Percentiles rank a stretch among this genome's conserved stretches.
Evolutionary conservation across 2,329 filamentous ascomycete genomes (phyloP).

Genomic region (Cercospora brassicicola): DNA sequence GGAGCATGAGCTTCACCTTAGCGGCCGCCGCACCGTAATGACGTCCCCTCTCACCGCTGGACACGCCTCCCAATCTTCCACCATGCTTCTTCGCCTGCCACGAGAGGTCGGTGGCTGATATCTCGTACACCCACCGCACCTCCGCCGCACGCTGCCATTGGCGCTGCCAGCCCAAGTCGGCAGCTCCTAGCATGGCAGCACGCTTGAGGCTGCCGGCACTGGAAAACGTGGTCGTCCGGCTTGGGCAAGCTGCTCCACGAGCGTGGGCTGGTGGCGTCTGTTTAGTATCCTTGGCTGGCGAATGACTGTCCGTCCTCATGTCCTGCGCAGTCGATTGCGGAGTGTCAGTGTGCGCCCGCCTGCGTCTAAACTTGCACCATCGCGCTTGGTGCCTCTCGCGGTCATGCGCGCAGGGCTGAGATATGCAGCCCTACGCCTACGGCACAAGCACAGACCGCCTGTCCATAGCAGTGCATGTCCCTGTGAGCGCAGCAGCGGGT

Average conservation of each 20-base stretch:
- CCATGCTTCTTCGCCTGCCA: neutral
- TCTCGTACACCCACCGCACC: neutral
- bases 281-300: conserved; percentile 6
- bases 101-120: neutral
- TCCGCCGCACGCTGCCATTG: neutral
- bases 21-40: neutral
- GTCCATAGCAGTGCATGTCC: conserved; percentile 11
- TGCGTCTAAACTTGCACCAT: conserved; percentile 3
- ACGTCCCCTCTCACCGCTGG: conserved; percentile 7
- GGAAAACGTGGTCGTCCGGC: conserved; percentile 5
- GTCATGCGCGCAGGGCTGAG: conserved; percentile 1
- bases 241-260: neutral
- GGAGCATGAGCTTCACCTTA: neutral
- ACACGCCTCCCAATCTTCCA: neutral
- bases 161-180: neutral
- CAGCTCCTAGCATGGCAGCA: neutral
- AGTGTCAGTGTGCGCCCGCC: neutral
- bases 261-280: neutral
- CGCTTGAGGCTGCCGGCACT: neutral
- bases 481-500: conserved; percentile 11
- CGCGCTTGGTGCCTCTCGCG: conserved; percentile 1
- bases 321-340: neutral
- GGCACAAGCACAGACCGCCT: conserved; percentile 11
- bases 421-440: conserved; percentile 11
- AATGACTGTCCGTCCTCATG: neutral